A percentile compares a stretch with the other conserved stretches of the same genome.
These are phyloP conservation scores for Xylariales sp. DNA, from an alignment of 2,329 filamentous ascomycete species.

Conservation along the genomic window DNA sequence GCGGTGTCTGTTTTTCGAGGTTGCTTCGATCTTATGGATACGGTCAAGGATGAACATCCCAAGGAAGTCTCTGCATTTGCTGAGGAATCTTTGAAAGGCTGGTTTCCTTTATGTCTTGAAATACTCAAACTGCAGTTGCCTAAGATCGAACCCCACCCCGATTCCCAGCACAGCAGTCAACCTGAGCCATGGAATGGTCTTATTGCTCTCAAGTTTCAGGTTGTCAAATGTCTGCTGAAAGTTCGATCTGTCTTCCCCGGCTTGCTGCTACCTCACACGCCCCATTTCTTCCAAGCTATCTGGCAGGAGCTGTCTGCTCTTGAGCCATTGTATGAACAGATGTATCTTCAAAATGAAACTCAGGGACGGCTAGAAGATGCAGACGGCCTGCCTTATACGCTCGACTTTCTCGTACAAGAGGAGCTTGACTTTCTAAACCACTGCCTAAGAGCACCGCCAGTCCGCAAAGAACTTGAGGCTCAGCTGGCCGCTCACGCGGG, in stretches of 20 bases:
- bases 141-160: conserved; percentile 68
- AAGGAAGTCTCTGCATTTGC: conserved; percentile 88
- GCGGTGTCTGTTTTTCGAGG: conserved; percentile 90
- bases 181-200: conserved; percentile 81
- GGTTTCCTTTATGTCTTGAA: conserved; percentile 89
- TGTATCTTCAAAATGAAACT: conserved; percentile 87
- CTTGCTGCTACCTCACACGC: conserved; percentile 84
- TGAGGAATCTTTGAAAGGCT: conserved; percentile 82
- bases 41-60: conserved; percentile 94
- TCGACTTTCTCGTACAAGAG: conserved; percentile 93
- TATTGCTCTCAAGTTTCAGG: conserved; percentile 89
- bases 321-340: conserved; percentile 77
- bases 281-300: conserved; percentile 83
- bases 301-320: conserved; percentile 88
- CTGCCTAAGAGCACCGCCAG: conserved; percentile 86
- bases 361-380: conserved; percentile 91
- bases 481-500: conserved; percentile 73
- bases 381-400: conserved; percentile 90
- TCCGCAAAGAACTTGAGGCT: conserved; percentile 87
- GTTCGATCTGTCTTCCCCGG: conserved; percentile 86
- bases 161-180: conserved; percentile 63
- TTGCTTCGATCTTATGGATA: conserved; percentile 95
- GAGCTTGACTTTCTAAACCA: conserved; percentile 95
- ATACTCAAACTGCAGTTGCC: conserved; percentile 82
- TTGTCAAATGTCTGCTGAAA: conserved; percentile 93